These are phyloP conservation scores for Pleurotus eryngii DNA, from an alignment of 768 basidiomycete genomes.

Conservation along the genomic window DNA sequence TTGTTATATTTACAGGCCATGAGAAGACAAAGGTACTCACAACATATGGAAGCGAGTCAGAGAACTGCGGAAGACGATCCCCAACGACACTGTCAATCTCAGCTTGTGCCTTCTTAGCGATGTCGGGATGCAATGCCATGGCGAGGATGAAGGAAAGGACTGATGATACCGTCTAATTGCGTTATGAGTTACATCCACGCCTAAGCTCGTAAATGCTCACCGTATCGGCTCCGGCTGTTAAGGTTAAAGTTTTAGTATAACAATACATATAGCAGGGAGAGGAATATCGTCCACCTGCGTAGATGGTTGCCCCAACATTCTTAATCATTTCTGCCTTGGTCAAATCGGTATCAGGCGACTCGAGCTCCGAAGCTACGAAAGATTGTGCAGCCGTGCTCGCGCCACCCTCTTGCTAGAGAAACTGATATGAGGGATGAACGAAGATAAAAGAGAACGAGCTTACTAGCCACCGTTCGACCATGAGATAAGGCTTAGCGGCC, in stretches of 20 bases:
- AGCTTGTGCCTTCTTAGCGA: slow-evolving; percentile 32
- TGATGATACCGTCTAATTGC: slow-evolving; percentile 25
- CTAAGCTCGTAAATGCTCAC: slow-evolving; percentile 3
- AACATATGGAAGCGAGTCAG: slow-evolving; percentile 37
- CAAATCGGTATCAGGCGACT: slow-evolving; percentile 21
- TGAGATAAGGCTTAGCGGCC: slow-evolving; percentile 35
- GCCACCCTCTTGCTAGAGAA: slow-evolving; percentile 13
- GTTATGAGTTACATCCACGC: no score
- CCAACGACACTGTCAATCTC: slow-evolving; percentile 34
- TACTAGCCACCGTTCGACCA: slow-evolving; percentile 34
- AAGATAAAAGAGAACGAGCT: slow-evolving; percentile 6
- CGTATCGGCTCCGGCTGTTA: slow-evolving; percentile 29
- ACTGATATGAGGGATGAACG: background rate
- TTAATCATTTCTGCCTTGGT: slow-evolving; percentile 34
- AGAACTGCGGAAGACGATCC: slow-evolving; percentile 35
- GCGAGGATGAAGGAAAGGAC: slow-evolving; percentile 36
- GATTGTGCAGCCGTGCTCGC: slow-evolving; percentile 27
- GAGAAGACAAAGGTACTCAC: slow-evolving; percentile 19
- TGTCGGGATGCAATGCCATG: slow-evolving; percentile 36
- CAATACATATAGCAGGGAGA: background rate
- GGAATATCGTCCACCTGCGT: slow-evolving; percentile 28
- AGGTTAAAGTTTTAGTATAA: background rate
- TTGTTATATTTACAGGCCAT: background rate
- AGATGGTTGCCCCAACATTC: slow-evolving; percentile 41
- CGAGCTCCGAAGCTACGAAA: slow-evolving; percentile 35